These are phyloP conservation scores for Acacia acuminata DNA, from an alignment of 306 rosid species.

Conservation along the genomic window DNA sequence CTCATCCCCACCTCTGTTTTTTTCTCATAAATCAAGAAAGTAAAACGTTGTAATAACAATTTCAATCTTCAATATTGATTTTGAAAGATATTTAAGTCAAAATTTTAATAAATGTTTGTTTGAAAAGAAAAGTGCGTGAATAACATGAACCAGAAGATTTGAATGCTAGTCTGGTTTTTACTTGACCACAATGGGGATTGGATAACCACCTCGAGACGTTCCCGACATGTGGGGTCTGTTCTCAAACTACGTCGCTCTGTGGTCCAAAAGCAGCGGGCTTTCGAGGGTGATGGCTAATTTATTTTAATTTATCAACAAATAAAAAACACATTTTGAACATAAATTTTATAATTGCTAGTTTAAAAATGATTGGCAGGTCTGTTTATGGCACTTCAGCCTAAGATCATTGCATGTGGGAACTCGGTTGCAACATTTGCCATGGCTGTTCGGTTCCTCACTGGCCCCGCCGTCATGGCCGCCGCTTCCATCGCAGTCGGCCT, in stretches of 20 bases:
- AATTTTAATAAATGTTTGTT: background rate
- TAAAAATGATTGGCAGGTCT: slow-evolving; percentile 53
- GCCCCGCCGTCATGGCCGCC: slow-evolving; percentile 97
- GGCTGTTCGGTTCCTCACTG: slow-evolving; percentile 94
- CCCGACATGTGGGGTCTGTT: slow-evolving; percentile 79
- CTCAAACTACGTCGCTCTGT: slow-evolving; percentile 42
- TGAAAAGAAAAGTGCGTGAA: background rate
- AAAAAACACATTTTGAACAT: background rate
- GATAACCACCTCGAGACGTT: slow-evolving; percentile 43
- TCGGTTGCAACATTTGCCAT: slow-evolving; percentile 88
- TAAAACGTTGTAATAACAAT: background rate
- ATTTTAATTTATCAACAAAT: background rate
- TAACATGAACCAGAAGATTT: background rate
- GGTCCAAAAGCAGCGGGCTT: slow-evolving; percentile 54
- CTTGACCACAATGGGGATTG: slow-evolving; percentile 39
- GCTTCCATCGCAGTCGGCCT: slow-evolving; percentile 93
- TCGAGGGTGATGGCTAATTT: background rate
- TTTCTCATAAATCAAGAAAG: background rate
- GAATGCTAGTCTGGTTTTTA: slow-evolving; percentile 12
- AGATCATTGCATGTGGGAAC: slow-evolving; percentile 97
- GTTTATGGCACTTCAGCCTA: slow-evolving; percentile 98
- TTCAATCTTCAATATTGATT: background rate
- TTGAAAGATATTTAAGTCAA: background rate
- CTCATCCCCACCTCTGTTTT: background rate
- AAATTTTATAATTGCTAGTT: background rate